Percentiles rank a stretch among this genome's conserved stretches.
phyloP scores from a whole-genome alignment of 2,329 filamentous ascomycete species.

The Domatiomyces globalis region DNA sequence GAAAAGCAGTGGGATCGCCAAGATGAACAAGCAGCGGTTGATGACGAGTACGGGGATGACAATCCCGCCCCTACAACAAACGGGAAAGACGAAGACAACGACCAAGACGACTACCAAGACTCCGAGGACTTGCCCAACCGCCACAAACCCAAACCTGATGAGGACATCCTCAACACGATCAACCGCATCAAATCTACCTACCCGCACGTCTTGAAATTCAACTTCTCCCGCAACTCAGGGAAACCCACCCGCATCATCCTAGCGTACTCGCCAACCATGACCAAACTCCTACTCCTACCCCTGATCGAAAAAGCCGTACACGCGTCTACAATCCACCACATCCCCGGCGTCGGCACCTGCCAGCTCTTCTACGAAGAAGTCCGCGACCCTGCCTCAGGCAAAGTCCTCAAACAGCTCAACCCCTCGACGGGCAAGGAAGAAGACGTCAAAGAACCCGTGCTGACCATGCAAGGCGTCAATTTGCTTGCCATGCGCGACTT shows the following conservation, averaged over 20 bases:
- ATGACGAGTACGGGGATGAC: conserved; percentile 10
- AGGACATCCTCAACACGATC: conserved; percentile 1
- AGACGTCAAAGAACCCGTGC: conserved; percentile 32
- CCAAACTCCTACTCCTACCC: conserved; percentile 86
- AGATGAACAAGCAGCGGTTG: conserved; percentile 26
- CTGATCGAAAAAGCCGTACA: conserved; percentile 70
- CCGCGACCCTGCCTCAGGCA: conserved; percentile 34
- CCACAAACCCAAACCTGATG: conserved; percentile 37
- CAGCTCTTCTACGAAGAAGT: conserved; percentile 50
- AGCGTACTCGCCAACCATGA: conserved; percentile 62
- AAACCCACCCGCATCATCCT: conserved; percentile 68
- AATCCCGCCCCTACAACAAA: neutral
- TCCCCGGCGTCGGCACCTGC: conserved; percentile 61
- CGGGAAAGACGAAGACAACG: conserved; percentile 6
- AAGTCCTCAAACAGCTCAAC: conserved; percentile 31
- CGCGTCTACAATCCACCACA: conserved; percentile 73
- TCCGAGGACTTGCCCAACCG: conserved; percentile 24
- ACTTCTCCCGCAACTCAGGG: conserved; percentile 61
- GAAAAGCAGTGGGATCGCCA: conserved; percentile 35
- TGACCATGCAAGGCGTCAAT: conserved; percentile 70
- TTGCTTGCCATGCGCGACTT: conserved; percentile 81
- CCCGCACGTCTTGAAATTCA: conserved; percentile 58
- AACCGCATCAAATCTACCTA: conserved; percentile 50
- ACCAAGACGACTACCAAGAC: conserved; percentile 19
- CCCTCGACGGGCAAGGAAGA: conserved; percentile 36